Percentiles rank a stretch among this genome's conserved stretches.
Evolutionary conservation across 2,329 filamentous ascomycete species (phyloP).

Genomic region (Arthrobotrys musiformis): DNA sequence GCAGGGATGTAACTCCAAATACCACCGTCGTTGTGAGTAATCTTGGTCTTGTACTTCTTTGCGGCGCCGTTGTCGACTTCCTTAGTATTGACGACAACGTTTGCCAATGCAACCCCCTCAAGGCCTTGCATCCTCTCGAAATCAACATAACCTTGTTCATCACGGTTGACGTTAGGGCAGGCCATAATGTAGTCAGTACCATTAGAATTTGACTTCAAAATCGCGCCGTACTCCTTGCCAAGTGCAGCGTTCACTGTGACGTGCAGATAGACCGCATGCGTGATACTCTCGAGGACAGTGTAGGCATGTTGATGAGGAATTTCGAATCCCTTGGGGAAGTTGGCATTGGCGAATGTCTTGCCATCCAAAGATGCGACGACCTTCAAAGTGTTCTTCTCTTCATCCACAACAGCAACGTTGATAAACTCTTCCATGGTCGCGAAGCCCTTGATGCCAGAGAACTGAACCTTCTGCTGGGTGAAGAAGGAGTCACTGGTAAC

Average conservation of each 20-base stretch:
- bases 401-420: constrained; percentile 78
- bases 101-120: constrained; percentile 89
- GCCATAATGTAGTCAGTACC: constrained; percentile 94
- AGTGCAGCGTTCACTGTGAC: constrained; percentile 78
- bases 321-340: constrained; percentile 86
- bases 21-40: constrained; percentile 95
- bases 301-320: constrained; percentile 83
- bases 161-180: constrained; percentile 81
- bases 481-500: constrained; percentile 81
- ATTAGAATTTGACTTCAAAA: constrained; percentile 98
- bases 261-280: constrained; percentile 92
- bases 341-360: constrained; percentile 79
- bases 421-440: constrained; percentile 98
- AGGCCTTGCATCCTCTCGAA: constrained; percentile 95
- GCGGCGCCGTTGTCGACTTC: constrained; percentile 71
- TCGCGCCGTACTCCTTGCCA: constrained; percentile 79
- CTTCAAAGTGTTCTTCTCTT: constrained; percentile 75
- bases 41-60: constrained; percentile 88
- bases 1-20: constrained; percentile 82
- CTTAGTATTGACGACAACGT: constrained; percentile 80
- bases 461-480: constrained; percentile 71
- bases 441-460: constrained; percentile 81
- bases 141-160: constrained; percentile 82
- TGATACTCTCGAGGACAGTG: constrained; percentile 93
- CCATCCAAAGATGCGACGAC: constrained; percentile 89